Conservation (phyloP, 1,284 basidiomycete genomes). For the Sporisorium reilianum region DNA sequence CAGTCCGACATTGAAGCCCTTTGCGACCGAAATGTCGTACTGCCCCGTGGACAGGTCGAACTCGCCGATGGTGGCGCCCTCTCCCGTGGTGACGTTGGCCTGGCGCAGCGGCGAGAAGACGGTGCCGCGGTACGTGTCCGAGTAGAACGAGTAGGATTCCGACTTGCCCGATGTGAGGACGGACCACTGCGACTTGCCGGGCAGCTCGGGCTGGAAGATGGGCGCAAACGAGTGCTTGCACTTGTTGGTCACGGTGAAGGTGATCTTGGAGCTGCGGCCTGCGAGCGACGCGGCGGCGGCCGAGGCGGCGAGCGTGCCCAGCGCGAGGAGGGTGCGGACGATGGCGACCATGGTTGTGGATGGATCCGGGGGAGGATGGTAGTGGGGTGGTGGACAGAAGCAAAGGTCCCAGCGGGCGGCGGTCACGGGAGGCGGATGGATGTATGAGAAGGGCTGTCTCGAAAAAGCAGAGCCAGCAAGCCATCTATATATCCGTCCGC, state of each 20-base stretch:
- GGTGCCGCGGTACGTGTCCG: conserved; percentile 43
- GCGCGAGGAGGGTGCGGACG: conserved; percentile 23
- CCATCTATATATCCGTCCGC: conserved; percentile 12
- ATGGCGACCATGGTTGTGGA: conserved; percentile 36
- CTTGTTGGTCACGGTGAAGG: conserved; percentile 47
- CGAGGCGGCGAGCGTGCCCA: conserved; percentile 21
- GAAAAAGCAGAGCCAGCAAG: neutral
- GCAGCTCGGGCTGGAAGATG: conserved; percentile 42
- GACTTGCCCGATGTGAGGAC: conserved; percentile 30
- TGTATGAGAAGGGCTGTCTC: neutral
- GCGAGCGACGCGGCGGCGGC: conserved; percentile 20
- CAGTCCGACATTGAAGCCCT: conserved; percentile 47
- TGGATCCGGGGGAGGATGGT: neutral
- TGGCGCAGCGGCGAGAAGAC: conserved; percentile 46
- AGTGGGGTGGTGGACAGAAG: neutral
- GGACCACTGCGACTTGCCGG: conserved; percentile 34
- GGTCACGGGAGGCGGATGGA: neutral
- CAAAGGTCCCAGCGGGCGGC: neutral
- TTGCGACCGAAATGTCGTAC: conserved; percentile 47
- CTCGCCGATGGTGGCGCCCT: conserved; percentile 45
- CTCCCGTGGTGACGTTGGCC: conserved; percentile 27
- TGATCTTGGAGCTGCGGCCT: conserved; percentile 43
- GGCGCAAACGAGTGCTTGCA: conserved; percentile 51
- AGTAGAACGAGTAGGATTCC: conserved; percentile 36
- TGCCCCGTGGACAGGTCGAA: conserved; percentile 29